Base-by-base conservation (phyloP, 305 asterid genomes). In the Fraxinus platypoda region DNA sequence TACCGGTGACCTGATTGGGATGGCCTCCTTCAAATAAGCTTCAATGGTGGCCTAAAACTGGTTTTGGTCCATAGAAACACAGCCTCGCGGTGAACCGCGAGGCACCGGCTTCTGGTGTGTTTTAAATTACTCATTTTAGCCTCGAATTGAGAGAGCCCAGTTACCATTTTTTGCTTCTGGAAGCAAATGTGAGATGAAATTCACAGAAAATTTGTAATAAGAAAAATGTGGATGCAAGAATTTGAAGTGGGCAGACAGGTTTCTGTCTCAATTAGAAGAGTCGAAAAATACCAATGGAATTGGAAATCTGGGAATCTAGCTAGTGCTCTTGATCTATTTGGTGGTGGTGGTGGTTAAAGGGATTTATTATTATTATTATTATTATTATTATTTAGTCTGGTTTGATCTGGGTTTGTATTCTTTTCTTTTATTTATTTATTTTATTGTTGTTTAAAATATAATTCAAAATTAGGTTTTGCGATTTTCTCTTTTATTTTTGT, bases 1-100 rank as follows among this genome's bases (percentile, higher is more conserved):
- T 31, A 87, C 87, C 7, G 95, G 95, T 5, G 86, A 54, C 70
- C 88, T 64, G 28, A 90, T 84, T 0, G 89, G 91, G 76, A 93
- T 89, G 75, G 91, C 82, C 0, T 82, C 75, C 78, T 84, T 88
- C 25, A 91, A 88, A 71, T 90, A 86, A 21, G 82, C 8, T 41
- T 93, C 91, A 1, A 93, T 85, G 1, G 86, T 57, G 30, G 86
- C 71, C 93, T 91, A 90, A 54, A 90, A 57, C 23, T 81, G 84
- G 31, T 66, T 81, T 59, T n/a, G n/a, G n/a, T 84, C 84, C 82
- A 78, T 62, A 34, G 75, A 79, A 11, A 83, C 0, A 59, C 8
- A 3, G 6, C 31, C 17, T 88, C 79, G 75, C 78, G 11, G 37
- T 19, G 33, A 28, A 28, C 0, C 0, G 74, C 1, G 0, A 76